Evolutionary conservation across 108 stramenopile genomes (phyloP).

Genomic region (Conticribra guillardii): DNA sequence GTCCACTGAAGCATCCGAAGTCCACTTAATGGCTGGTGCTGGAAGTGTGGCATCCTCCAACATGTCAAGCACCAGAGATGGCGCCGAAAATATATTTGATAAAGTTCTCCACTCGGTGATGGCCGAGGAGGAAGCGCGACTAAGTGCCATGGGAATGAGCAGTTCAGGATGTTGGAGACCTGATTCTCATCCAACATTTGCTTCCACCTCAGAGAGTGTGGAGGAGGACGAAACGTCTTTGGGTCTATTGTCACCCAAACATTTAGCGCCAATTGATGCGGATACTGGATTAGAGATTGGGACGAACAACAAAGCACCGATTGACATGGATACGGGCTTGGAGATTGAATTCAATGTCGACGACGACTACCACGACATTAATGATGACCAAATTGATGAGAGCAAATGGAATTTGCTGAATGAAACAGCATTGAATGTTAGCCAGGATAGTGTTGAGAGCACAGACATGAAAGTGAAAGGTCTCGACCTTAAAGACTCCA

Average conservation of each 20-base stretch:
- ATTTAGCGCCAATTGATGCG: not conserved
- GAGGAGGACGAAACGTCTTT: slow-evolving; percentile 1
- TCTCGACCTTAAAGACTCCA: slow-evolving; percentile 6
- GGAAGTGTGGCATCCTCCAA: slow-evolving; percentile 37
- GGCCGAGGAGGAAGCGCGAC: slow-evolving; percentile 32
- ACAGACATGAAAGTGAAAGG: not conserved
- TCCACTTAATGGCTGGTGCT: slow-evolving; percentile 35
- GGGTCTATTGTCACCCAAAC: not conserved
- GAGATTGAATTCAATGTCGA: slow-evolving; percentile 7
- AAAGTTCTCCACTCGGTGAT: slow-evolving; percentile 32
- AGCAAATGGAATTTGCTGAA: slow-evolving; percentile 4
- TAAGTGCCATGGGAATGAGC: slow-evolving; percentile 38
- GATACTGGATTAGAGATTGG: slow-evolving; percentile 9
- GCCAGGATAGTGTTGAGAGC: not conserved
- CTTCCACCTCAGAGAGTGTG: not conserved
- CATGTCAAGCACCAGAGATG: slow-evolving; percentile 21
- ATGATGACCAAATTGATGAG: slow-evolving; percentile 14
- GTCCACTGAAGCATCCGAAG: slow-evolving; percentile 26
- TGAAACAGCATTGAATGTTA: not conserved
- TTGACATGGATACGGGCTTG: not conserved
- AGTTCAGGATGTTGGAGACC: slow-evolving; percentile 3
- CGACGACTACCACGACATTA: slow-evolving; percentile 6
- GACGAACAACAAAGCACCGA: not conserved
- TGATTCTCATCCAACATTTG: not conserved
- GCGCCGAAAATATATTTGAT: slow-evolving; percentile 31